Percentiles rank a stretch among this genome's conserved stretches.
Evolutionary conservation across 2,329 filamentous ascomycete species (phyloP).

Genomic region (Paracoccidioides lutzii): DNA sequence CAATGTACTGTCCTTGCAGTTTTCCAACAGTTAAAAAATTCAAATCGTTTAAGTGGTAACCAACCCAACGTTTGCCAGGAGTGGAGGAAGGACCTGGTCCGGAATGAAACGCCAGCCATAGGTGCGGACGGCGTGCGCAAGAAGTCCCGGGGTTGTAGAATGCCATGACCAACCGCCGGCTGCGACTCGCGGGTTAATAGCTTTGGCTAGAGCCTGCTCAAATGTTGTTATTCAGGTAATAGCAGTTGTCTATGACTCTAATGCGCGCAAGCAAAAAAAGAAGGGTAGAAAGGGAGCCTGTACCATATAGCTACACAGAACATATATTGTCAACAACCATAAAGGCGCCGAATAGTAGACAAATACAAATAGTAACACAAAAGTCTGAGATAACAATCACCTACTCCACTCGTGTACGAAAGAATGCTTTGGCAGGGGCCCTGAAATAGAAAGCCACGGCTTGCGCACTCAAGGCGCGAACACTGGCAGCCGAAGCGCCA

Average conservation of each 20-base stretch:
- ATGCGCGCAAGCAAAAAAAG: not conserved
- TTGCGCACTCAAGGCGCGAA: slow-evolving; percentile 71
- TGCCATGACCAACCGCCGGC: slow-evolving; percentile 44
- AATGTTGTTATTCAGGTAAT: slow-evolving; percentile 1
- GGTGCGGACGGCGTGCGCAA: slow-evolving; percentile 47
- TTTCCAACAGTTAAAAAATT: not conserved
- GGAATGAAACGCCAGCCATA: slow-evolving; percentile 53
- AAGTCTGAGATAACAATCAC: slow-evolving; percentile 19
- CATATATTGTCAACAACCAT: not conserved
- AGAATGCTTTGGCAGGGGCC: slow-evolving; percentile 83
- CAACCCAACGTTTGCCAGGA: slow-evolving; percentile 49
- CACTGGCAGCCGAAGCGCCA: slow-evolving; percentile 72
- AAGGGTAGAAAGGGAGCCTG: slow-evolving; percentile 1
- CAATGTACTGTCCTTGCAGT: not conserved
- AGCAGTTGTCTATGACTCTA: not conserved
- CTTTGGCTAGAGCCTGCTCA: slow-evolving; percentile 46
- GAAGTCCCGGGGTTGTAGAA: slow-evolving; percentile 47
- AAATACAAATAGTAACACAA: slow-evolving; percentile 1
- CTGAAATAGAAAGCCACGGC: slow-evolving; percentile 84
- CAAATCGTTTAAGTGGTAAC: slow-evolving; percentile 7
- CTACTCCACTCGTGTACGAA: slow-evolving; percentile 80
- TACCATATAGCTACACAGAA: slow-evolving; percentile 38
- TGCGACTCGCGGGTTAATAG: slow-evolving; percentile 44
- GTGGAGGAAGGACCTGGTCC: slow-evolving; percentile 49
- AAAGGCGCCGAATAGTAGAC: not conserved